phyloP scores from a whole-genome alignment of 805 yeast species.

The Kregervanrija fluxuum region DNA sequence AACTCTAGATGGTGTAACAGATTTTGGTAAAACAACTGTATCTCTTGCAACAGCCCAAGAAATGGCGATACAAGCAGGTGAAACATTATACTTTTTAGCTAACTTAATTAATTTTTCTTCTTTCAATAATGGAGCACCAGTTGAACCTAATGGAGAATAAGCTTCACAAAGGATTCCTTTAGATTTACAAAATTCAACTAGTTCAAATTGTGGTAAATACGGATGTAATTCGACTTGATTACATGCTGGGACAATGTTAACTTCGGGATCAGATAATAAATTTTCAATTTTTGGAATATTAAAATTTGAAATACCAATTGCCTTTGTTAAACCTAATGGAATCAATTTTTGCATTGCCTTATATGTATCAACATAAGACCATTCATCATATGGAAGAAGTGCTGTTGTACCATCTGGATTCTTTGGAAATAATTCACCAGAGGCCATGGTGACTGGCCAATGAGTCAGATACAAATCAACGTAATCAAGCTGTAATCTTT shows the following conservation, averaged over 20 bases:
- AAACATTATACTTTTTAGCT: constrained; percentile 35
- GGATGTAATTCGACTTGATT: constrained; percentile 78
- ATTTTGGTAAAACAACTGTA: constrained; percentile 45
- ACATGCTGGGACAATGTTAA: constrained; percentile 52
- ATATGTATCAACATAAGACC: constrained; percentile 51
- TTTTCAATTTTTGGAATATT: constrained; percentile 44
- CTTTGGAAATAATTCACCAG: constrained; percentile 24
- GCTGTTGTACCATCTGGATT: constrained; percentile 24
- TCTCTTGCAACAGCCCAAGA: constrained; percentile 58
- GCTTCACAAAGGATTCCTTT: constrained; percentile 60
- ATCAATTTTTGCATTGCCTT: constrained; percentile 51
- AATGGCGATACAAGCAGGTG: constrained; percentile 45
- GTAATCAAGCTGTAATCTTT: constrained; percentile 62
- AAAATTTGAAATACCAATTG: constrained; percentile 74
- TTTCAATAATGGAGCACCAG: constrained; percentile 43
- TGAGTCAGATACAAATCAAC: constrained; percentile 75
- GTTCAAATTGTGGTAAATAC: constrained; percentile 53
- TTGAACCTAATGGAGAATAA: constrained; percentile 70
- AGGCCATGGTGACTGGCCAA: constrained; percentile 57
- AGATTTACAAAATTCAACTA: constrained; percentile 42
- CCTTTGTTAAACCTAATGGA: constrained; percentile 32
- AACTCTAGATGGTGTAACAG: constrained; percentile 38
- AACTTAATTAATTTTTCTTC: constrained; percentile 36
- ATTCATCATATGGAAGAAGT: constrained; percentile 23
- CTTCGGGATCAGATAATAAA: constrained; percentile 41